A percentile compares a stretch with the other conserved stretches of the same genome.
Conservation (phyloP, 2,329 filamentous ascomycete species). For the Exutisphaerella laricina region DNA sequence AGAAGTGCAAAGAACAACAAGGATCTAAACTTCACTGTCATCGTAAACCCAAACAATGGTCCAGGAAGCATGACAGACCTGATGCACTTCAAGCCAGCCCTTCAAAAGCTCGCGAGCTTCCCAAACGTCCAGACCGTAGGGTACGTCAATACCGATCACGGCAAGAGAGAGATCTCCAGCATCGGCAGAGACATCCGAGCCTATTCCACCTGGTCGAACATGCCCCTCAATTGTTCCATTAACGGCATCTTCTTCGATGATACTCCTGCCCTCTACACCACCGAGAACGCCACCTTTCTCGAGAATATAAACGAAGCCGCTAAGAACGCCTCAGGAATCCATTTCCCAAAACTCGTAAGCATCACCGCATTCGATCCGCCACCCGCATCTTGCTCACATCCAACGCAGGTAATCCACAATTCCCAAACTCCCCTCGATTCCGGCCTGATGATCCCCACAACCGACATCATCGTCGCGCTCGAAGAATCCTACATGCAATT, state of each 20-base stretch:
- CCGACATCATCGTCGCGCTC: conserved; percentile 23
- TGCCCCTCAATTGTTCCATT: conserved; percentile 20
- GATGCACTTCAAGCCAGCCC: conserved; percentile 18
- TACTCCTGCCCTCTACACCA: conserved; percentile 16
- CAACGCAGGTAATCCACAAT: conserved; percentile 22
- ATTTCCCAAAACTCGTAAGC: conserved; percentile 12
- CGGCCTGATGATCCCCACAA: conserved; percentile 9
- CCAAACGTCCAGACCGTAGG: conserved; percentile 27
- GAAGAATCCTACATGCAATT: conserved; percentile 19
- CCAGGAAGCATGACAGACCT: conserved; percentile 17
- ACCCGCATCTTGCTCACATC: neutral
- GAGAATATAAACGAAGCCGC: conserved; percentile 15
- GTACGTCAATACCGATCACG: conserved; percentile 25
- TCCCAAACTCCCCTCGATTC: conserved; percentile 19
- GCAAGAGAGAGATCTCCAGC: conserved; percentile 12
- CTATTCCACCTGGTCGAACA: conserved; percentile 23
- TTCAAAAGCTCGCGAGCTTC: conserved; percentile 23
- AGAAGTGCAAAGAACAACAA: conserved; percentile 7
- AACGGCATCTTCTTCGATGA: conserved; percentile 31
- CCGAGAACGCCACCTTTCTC: conserved; percentile 11
- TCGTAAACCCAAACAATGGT: conserved; percentile 24
- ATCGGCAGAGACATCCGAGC: conserved; percentile 21
- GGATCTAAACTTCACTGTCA: conserved; percentile 19
- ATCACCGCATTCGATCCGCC: no score
- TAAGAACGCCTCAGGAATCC: conserved; percentile 14